Evolutionary conservation across 495 filamentous ascomycete genomes (phyloP).

Genomic region (Penicillium cataractarum): DNA sequence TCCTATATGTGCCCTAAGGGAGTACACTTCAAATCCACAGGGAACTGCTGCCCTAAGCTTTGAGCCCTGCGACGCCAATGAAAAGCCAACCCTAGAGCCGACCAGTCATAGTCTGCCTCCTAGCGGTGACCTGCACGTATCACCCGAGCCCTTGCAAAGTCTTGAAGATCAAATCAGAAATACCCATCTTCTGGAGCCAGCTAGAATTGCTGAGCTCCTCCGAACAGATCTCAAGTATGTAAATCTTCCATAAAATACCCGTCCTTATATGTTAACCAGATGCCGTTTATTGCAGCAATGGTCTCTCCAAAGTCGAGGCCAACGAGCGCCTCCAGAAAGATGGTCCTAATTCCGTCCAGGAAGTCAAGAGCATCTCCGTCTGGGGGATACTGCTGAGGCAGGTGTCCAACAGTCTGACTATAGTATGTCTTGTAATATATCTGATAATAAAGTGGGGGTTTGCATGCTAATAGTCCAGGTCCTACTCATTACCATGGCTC

Average conservation of each 20-base stretch:
- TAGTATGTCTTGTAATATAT: constrained; percentile 39
- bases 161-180: constrained; percentile 13
- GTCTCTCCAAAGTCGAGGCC: constrained; percentile 59
- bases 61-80: constrained; percentile 14
- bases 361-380: constrained; percentile 57
- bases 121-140: background rate
- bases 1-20: constrained; percentile 46
- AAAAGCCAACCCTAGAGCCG: constrained; percentile 10
- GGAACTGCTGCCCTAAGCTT: constrained; percentile 25
- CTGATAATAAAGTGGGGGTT: background rate
- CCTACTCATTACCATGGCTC: constrained; percentile 79
- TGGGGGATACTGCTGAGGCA: constrained; percentile 62
- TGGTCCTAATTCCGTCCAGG: constrained; percentile 63
- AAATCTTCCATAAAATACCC: background rate
- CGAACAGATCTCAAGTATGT: constrained; percentile 37
- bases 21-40: constrained; percentile 27
- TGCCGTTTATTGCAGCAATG: constrained; percentile 41
- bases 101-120: constrained; percentile 3
- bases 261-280: background rate
- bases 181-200: constrained; percentile 36
- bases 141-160: constrained; percentile 6
- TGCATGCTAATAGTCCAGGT: constrained; percentile 52
- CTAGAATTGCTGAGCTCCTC: constrained; percentile 30
- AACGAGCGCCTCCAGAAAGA: constrained; percentile 54
- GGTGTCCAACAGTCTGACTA: constrained; percentile 67